phyloP scores from a whole-genome alignment of 1,284 basidiomycete genomes.

The Sutorius eximius region DNA sequence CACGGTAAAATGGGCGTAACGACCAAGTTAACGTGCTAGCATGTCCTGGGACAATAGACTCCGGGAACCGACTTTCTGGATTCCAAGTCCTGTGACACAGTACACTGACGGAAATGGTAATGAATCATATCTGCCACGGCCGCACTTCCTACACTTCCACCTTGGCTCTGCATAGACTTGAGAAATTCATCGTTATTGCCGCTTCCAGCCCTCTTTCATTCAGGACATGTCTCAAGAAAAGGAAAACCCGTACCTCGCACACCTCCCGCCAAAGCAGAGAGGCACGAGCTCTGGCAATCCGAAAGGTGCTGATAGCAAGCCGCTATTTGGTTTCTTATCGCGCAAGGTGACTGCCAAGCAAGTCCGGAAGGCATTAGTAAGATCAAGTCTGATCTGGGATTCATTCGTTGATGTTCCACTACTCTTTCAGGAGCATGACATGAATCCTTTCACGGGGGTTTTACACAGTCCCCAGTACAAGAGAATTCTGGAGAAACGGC shows the following conservation, averaged over 20 bases:
- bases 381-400: constrained; percentile 19
- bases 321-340: constrained; percentile 77
- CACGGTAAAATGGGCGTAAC: too few relatives aligned
- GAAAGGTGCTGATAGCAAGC: constrained; percentile 43
- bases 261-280: constrained; percentile 39
- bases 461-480: constrained; percentile 81
- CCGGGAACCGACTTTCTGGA: too few relatives aligned
- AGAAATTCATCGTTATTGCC: constrained; percentile 5
- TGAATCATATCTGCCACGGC: too few relatives aligned
- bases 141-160: too few relatives aligned
- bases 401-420: neutral
- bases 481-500: constrained; percentile 83
- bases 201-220: neutral
- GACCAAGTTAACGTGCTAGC: too few relatives aligned
- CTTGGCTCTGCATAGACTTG: too few relatives aligned
- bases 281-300: constrained; percentile 19
- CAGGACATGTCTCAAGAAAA: constrained; percentile 17
- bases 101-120: too few relatives aligned
- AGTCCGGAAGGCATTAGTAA: constrained; percentile 72
- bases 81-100: too few relatives aligned
- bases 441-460: constrained; percentile 87
- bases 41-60: too few relatives aligned
- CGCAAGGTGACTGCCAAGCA: constrained; percentile 72
- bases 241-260: constrained; percentile 62
- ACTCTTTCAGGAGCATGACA: constrained; percentile 64